Evolutionary conservation across 768 basidiomycete species (phyloP), one percentile per base, ranked within the genome.

Genomic region (Leccinum variicolor): DNA sequence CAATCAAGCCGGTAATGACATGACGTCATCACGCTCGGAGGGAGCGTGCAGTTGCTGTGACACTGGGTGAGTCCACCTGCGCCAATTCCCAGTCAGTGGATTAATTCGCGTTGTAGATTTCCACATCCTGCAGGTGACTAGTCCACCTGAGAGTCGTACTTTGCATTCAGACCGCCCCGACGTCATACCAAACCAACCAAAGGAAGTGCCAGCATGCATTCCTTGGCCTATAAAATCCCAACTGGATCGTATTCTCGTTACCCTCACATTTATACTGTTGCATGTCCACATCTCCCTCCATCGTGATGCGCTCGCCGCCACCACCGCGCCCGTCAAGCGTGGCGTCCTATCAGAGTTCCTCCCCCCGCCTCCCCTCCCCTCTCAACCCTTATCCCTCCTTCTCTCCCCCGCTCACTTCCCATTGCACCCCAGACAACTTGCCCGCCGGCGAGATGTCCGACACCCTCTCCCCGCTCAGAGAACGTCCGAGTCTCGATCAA

Each of bases 341-440:
- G 5, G 31, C 53, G 58, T 60, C 58, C 14, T 50, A 45, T 50
- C 59, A 67, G 25, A 55, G 13, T 4, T 50, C 59, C 50, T 59
- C 66, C 1, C 55, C 64, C 6, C 61, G 62, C 31, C 62, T 61
- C 13, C 54, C 72, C 5, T 73, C 67, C 13, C 71, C 65, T 46
- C 58, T 71, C 19, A 66, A 67, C 15, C 67, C 66, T 1, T 55
- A 64, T 47, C 54, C 55, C 21, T 50, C 55, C 13, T 59, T 60
- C 26, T 43, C 52, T 45, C 53, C 55, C 15, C 46, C 46, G 39
- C n/a, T 39, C 39, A n/a, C 21, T 33, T 47, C 2, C 33, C 54
- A 2, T 26, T 28, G 50, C 33, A 55, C 54, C 4, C 52, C 56
- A 8, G 41, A 50, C 25, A 50, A 60, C 53, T 63, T 61, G 10